These are phyloP conservation scores for Tolypocladium pustulatum DNA, from an alignment of 2,329 filamentous ascomycete species.

Conservation along the genomic window DNA sequence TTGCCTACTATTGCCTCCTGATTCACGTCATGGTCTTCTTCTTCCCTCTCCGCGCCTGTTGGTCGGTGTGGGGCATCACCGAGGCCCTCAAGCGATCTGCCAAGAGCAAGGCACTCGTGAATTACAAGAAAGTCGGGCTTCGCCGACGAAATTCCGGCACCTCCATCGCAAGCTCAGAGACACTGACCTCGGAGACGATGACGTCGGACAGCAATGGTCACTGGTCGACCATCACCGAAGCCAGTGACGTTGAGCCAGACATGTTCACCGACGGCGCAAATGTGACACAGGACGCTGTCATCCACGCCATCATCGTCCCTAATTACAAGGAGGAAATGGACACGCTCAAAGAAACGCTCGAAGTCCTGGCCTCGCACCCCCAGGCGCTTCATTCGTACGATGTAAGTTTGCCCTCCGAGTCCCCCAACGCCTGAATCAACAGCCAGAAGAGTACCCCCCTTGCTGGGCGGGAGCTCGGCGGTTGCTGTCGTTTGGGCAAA, in stretches of 20 bases:
- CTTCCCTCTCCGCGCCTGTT: slow-evolving; percentile 54
- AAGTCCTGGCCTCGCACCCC: slow-evolving; percentile 57
- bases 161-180: slow-evolving; percentile 47
- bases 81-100: slow-evolving; percentile 34
- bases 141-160: slow-evolving; percentile 41
- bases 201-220: slow-evolving; percentile 30
- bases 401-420: slow-evolving; percentile 36
- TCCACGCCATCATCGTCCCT: slow-evolving; percentile 60
- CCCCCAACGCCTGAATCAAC: not conserved
- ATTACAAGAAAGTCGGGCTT: slow-evolving; percentile 33
- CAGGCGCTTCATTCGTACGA: slow-evolving; percentile 56
- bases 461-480: not conserved
- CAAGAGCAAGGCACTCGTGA: slow-evolving; percentile 32
- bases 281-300: slow-evolving; percentile 31
- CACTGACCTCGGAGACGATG: slow-evolving; percentile 40
- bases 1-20: slow-evolving; percentile 54
- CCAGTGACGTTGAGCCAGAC: slow-evolving; percentile 38
- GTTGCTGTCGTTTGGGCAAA: not conserved
- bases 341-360: slow-evolving; percentile 56
- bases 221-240: slow-evolving; percentile 38
- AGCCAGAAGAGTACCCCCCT: not conserved
- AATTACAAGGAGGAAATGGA: slow-evolving; percentile 67
- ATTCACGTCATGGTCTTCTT: slow-evolving; percentile 54
- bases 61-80: slow-evolving; percentile 49
- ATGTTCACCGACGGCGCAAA: slow-evolving; percentile 33